A percentile compares a stretch with the other conserved stretches of the same genome.
phyloP scores from a whole-genome alignment of 495 filamentous ascomycete species.

The Chaetomium tenue region DNA sequence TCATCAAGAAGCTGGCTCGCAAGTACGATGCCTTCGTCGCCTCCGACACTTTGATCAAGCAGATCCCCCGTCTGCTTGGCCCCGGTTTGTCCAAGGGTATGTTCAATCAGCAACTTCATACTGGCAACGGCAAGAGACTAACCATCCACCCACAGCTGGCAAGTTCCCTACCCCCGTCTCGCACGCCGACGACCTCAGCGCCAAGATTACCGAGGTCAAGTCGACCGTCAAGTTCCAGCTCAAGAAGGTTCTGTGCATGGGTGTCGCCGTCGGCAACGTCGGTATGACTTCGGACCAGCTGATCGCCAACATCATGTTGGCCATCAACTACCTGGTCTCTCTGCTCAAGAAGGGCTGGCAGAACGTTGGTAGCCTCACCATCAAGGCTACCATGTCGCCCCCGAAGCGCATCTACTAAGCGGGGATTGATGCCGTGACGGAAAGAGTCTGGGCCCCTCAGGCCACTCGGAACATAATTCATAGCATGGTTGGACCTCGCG shows the following conservation, averaged over 20 bases:
- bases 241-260: slow-evolving; percentile 99
- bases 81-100: slow-evolving; percentile 97
- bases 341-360: slow-evolving; percentile 99
- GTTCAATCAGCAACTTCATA: slow-evolving; percentile 26
- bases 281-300: slow-evolving; percentile 95
- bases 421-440: background rate
- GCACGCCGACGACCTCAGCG: slow-evolving; percentile 85
- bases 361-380: slow-evolving; percentile 97
- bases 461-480: slow-evolving; percentile 3
- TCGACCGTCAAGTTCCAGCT: slow-evolving; percentile 99
- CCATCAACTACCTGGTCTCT: slow-evolving; percentile 99
- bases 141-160: slow-evolving; percentile 48
- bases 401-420: slow-evolving; percentile 91
- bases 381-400: slow-evolving; percentile 99
- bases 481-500: slow-evolving; percentile 6
- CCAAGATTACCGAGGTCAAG: slow-evolving; percentile 98
- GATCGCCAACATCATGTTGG: slow-evolving; percentile 89
- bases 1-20: slow-evolving; percentile 99
- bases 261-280: slow-evolving; percentile 97
- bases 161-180: slow-evolving; percentile 99
- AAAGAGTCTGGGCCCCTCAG: slow-evolving; percentile 4
- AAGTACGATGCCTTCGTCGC: slow-evolving; percentile 99
- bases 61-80: slow-evolving; percentile 98
- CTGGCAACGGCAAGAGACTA: background rate
- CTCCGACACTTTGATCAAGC: slow-evolving; percentile 95